A percentile compares a stretch with the other conserved stretches of the same genome.
Conservation (phyloP, 495 filamentous ascomycete species). For the Aspergillus carlsbadensis region DNA sequence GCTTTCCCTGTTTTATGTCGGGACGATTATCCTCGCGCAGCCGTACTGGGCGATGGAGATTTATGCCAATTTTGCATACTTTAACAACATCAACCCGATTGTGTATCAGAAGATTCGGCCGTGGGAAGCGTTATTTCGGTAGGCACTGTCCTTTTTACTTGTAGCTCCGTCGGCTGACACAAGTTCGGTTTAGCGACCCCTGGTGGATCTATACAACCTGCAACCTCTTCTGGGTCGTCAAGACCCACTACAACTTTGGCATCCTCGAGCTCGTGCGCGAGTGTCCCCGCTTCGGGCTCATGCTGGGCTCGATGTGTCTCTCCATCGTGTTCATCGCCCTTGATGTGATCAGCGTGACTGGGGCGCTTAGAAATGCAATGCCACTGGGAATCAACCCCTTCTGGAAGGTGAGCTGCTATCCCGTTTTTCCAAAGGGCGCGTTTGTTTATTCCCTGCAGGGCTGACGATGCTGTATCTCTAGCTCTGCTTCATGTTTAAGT, state of each 20-base stretch:
- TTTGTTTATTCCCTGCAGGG: neutral
- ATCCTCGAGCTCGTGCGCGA: conserved; percentile 43
- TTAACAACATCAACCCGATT: conserved; percentile 42
- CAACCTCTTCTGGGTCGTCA: conserved; percentile 50
- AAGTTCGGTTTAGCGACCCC: conserved; percentile 38
- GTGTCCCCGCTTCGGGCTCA: conserved; percentile 54
- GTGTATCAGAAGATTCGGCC: conserved; percentile 48
- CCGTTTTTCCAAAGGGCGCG: neutral
- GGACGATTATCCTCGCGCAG: conserved; percentile 34
- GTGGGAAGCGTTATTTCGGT: conserved; percentile 49
- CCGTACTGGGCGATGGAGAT: conserved; percentile 47
- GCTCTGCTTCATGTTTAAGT: conserved; percentile 57
- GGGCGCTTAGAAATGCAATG: conserved; percentile 21
- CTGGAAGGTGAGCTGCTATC: conserved; percentile 30
- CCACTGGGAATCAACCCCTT: conserved; percentile 36
- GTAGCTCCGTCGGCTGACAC: neutral
- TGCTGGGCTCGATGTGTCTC: conserved; percentile 52
- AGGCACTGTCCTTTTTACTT: too few species aligned
- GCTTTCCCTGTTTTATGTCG: conserved; percentile 34
- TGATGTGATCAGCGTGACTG: conserved; percentile 34
- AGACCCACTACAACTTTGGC: conserved; percentile 48
- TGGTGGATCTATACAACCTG: conserved; percentile 58
- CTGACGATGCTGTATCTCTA: conserved; percentile 1
- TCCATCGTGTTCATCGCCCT: conserved; percentile 51
- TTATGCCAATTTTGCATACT: conserved; percentile 46